These are phyloP conservation scores for Vigna hirtella DNA, from an alignment of 306 rosid species.

Conservation along the genomic window DNA sequence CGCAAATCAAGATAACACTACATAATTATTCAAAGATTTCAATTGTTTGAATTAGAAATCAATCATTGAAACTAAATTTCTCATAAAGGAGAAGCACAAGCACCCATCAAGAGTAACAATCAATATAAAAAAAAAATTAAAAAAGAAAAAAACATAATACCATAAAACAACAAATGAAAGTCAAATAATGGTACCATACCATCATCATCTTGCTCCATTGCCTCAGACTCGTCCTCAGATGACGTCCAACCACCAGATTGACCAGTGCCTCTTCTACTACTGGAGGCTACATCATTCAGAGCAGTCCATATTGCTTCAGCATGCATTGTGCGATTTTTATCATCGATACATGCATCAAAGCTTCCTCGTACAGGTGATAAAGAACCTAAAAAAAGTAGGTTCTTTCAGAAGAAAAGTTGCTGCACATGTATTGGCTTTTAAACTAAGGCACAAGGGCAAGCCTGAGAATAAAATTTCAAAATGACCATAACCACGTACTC, in stretches of 20 bases:
- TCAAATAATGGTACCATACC: constrained; percentile 54
- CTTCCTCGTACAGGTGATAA: constrained; percentile 72
- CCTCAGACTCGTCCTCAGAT: constrained; percentile 90
- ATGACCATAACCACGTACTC: constrained; percentile 7
- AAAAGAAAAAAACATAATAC: neutral
- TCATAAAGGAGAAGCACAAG: constrained; percentile 33
- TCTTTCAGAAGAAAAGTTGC: constrained; percentile 27
- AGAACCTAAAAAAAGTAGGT: constrained; percentile 62
- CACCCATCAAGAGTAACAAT: constrained; percentile 21
- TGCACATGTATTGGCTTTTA: constrained; percentile 6
- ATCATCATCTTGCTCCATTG: constrained; percentile 84
- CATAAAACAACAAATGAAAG: neutral
- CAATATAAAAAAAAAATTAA: neutral
- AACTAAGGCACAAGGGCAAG: constrained; percentile 24
- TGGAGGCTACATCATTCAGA: constrained; percentile 78
- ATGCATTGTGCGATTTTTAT: constrained; percentile 51
- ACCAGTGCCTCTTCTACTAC: constrained; percentile 57
- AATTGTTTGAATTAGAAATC: no score
- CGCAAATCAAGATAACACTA: neutral
- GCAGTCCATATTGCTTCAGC: constrained; percentile 92
- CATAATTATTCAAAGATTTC: neutral
- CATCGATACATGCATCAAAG: constrained; percentile 68
- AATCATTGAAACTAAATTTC: no score
- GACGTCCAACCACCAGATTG: constrained; percentile 84
- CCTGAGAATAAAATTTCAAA: constrained; percentile 6